Evolutionary conservation across 2,329 filamentous ascomycete genomes (phyloP).

Genomic region (Fusarium sp.): DNA sequence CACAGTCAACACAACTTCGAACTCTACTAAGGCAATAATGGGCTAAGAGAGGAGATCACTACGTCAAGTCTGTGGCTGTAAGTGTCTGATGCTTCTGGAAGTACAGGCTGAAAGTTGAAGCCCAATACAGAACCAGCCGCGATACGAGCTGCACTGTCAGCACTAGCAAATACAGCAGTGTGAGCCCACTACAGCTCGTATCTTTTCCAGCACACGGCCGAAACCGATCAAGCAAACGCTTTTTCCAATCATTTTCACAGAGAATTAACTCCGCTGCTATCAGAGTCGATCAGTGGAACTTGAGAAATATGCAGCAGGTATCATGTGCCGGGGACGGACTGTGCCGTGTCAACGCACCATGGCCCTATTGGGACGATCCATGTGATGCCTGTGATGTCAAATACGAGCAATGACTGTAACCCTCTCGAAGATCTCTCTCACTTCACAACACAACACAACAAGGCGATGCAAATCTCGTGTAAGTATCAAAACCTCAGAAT

Average conservation of each 20-base stretch:
- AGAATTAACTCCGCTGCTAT: neutral
- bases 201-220: neutral
- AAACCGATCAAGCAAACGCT: neutral
- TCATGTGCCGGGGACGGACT: neutral
- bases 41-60: neutral
- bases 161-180: neutral
- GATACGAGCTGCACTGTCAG: slow-evolving; percentile 7
- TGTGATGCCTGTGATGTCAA: neutral
- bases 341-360: neutral
- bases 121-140: neutral
- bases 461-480: neutral
- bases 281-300: neutral
- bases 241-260: neutral
- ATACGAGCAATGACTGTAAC: slow-evolving; percentile 5
- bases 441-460: neutral
- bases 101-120: neutral
- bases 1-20: neutral
- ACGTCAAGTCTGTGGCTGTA: neutral
- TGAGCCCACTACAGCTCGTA: slow-evolving; percentile 1
- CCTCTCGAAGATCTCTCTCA: neutral
- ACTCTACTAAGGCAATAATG: neutral
- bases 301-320: neutral
- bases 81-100: neutral
- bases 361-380: neutral
- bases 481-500: neutral